Evolutionary conservation across 2,329 filamentous ascomycete genomes (phyloP).

Genomic region (Lachnellula arida): DNA sequence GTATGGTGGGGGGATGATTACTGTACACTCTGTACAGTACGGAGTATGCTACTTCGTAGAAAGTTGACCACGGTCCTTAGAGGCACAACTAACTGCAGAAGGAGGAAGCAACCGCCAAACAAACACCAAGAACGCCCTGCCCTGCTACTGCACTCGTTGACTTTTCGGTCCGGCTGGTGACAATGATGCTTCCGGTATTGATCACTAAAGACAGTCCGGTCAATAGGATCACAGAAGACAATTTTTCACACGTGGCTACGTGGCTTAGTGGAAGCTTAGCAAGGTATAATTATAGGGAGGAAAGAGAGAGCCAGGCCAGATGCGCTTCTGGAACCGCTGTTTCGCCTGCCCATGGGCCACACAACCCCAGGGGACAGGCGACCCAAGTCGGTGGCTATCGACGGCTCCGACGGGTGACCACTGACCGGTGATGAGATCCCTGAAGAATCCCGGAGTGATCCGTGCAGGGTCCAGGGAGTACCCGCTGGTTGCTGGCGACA

Average conservation of each 20-base stretch:
- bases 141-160: not conserved
- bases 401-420: constrained; percentile 34
- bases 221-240: not conserved
- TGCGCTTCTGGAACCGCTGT: not conserved
- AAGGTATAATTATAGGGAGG: not conserved
- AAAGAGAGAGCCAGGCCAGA: not conserved
- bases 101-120: not conserved
- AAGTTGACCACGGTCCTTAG: not conserved
- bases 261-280: not conserved
- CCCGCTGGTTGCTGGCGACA: constrained; percentile 3
- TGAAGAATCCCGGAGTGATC: not conserved
- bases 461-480: constrained; percentile 15
- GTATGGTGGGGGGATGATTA: not conserved
- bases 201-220: not conserved
- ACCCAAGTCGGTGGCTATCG: constrained; percentile 38
- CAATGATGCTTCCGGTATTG: not conserved
- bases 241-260: no score
- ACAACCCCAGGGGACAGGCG: constrained; percentile 34
- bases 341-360: not conserved
- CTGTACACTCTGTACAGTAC: no score
- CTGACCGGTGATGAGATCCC: constrained; percentile 19
- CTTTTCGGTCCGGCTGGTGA: not conserved
- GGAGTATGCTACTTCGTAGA: not conserved
- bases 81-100: not conserved
- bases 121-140: not conserved